Base-by-base conservation (phyloP, 2,329 filamentous ascomycete species). In the Bipolaris gigantea region DNA sequence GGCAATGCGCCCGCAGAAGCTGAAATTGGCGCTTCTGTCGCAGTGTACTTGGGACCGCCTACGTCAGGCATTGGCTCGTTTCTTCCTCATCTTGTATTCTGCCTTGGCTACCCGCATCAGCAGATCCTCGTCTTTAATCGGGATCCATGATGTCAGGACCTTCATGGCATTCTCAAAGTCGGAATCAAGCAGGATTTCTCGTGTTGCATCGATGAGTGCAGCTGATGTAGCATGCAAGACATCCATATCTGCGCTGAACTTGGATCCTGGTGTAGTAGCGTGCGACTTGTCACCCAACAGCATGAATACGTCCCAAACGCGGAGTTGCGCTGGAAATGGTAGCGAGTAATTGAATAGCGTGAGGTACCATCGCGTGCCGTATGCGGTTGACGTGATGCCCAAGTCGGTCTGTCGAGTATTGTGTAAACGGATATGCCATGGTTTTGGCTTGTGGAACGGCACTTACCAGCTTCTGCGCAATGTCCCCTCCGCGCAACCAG, bases 101-200 rank as follows among this genome's bases (percentile, higher is more conserved):
- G 90, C 86, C 69, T 88, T 88, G 23, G 91, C 87, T 54, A 97
- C 90, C 66, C 87, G 88, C 90, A 99, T 96, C 66, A 99, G 81
- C 53, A 96, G 76, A 72, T 97, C 92, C 70, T 96, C 91, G 67
- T 99, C 93, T 75, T 91, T 91, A 72, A 99, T 88, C 18, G 93
- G 92, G 40, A 97, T 88, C 86, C 90, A 96, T 52, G 89, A 92
- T 27, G 94, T 97, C 59, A 99, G 80, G 7, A 92, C 89, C 78
- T 97, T 97, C 94, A 99, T 99, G 42, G 89, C 89, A 68, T 95
- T 96, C 73, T 99, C 94, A 74, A 97, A 99, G 72, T 99, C 94
- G 16, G 90, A 91, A 66, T 95, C 92, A 5, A 97, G 80, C 30
- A 99, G 81, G 47, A 96, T 90, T 58, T 96, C 90, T 34, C 90